Conservation (phyloP, 108 stramenopile genomes). For the Cyclotella cryptica region DNA sequence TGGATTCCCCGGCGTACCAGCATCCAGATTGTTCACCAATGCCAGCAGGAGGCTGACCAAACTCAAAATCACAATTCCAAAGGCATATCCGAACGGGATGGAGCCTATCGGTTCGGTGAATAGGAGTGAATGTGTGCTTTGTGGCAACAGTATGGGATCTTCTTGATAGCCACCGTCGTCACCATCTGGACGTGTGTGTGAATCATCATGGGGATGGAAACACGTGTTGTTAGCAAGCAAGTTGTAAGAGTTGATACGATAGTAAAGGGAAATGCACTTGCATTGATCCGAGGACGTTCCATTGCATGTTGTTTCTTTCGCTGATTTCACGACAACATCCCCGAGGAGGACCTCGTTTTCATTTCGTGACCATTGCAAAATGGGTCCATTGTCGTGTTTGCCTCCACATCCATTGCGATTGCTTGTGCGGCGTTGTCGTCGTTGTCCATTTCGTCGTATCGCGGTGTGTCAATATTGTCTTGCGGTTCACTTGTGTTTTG, state of each 20-base stretch:
- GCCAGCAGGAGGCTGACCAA: conserved; percentile 21
- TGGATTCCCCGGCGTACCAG: background rate
- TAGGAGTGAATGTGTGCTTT: conserved; percentile 34
- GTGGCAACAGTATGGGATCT: conserved; percentile 24
- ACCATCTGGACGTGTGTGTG: background rate
- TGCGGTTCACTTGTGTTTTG: background rate
- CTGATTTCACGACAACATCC: background rate
- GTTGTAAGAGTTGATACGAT: background rate
- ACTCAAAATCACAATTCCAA: conserved; percentile 12
- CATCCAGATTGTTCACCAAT: conserved; percentile 19
- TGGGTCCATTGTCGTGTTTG: background rate
- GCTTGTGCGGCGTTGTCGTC: background rate
- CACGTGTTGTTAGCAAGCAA: background rate
- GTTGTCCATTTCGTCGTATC: background rate
- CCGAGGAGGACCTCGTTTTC: background rate
- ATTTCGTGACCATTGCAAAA: background rate
- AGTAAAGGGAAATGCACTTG: background rate
- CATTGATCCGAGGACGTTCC: background rate
- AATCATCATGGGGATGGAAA: background rate
- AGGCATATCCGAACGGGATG: conserved; percentile 20
- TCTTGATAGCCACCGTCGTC: background rate
- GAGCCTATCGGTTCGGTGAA: conserved; percentile 37
- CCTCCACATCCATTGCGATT: background rate
- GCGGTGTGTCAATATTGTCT: background rate
- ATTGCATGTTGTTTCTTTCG: background rate